These are phyloP conservation scores for Fomes fomentarius DNA, from an alignment of 1,284 basidiomycete genomes.

Conservation along the genomic window DNA sequence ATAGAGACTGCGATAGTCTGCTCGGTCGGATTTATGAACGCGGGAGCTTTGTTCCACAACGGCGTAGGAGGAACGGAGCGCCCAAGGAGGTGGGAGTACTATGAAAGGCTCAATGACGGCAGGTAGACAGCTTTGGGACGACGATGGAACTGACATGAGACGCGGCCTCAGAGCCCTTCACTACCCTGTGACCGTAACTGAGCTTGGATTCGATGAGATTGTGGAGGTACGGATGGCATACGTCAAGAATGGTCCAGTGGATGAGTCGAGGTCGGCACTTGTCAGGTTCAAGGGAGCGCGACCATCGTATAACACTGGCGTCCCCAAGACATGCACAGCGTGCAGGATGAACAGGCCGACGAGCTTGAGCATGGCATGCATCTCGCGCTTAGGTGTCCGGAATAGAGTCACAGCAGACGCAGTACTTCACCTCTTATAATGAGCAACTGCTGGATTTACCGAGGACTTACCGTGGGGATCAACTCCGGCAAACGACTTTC, in stretches of 20 bases:
- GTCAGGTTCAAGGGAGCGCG: constrained; percentile 51
- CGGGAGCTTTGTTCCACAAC: constrained; percentile 44
- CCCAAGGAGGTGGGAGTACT: constrained; percentile 54
- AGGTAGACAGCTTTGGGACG: background rate
- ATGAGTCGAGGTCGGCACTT: constrained; percentile 44
- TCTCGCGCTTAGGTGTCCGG: too few relatives aligned
- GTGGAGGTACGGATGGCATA: too few relatives aligned
- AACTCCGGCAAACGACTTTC: constrained; percentile 3
- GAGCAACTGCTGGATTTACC: background rate
- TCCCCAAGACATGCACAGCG: constrained; percentile 25
- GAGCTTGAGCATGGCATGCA: background rate
- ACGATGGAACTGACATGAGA: constrained; percentile 41
- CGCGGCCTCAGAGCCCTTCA: constrained; percentile 53
- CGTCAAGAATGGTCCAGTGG: constrained; percentile 56
- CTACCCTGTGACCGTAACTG: constrained; percentile 50
- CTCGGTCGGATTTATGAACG: constrained; percentile 37
- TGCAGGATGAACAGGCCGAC: constrained; percentile 12
- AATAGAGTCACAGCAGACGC: too few relatives aligned
- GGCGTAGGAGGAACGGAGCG: constrained; percentile 45
- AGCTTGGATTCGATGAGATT: too few relatives aligned
- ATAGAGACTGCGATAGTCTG: constrained; percentile 55
- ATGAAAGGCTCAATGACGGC: background rate
- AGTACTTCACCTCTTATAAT: background rate
- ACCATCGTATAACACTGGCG: constrained; percentile 54
- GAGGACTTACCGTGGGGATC: constrained; percentile 6